phyloP scores from a whole-genome alignment of 352 stramenopile genomes.

The Pythium scleroteichum region DNA sequence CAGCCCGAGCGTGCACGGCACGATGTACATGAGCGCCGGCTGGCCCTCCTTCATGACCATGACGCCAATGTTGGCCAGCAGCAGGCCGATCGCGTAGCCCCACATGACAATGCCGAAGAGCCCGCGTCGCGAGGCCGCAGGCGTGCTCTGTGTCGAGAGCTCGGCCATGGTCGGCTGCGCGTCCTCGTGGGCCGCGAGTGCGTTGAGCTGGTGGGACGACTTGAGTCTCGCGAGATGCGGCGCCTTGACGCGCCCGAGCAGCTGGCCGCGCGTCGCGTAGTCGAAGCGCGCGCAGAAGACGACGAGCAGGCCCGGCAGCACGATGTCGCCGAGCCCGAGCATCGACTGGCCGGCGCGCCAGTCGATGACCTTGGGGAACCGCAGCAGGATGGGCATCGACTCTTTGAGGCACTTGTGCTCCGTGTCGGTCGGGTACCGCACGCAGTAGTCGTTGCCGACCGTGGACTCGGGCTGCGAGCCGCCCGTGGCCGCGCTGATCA shows the following conservation, averaged over 20 bases:
- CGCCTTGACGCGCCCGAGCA: conserved; percentile 58
- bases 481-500: conserved; percentile 94
- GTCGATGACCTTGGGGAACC: conserved; percentile 92
- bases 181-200: not conserved
- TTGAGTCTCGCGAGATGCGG: conserved; percentile 49
- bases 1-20: conserved; percentile 90
- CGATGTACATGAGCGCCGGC: conserved; percentile 96
- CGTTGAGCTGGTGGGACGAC: conserved; percentile 29
- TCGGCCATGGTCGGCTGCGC: conserved; percentile 34
- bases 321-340: conserved; percentile 96
- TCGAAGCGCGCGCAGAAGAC: conserved; percentile 95
- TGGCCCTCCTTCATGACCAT: conserved; percentile 92
- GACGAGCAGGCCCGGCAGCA: conserved; percentile 94
- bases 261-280: conserved; percentile 77
- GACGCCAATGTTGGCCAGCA: conserved; percentile 94
- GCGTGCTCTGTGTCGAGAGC: conserved; percentile 33
- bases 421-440: conserved; percentile 73
- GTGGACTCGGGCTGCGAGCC: conserved; percentile 56
- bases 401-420: conserved; percentile 67
- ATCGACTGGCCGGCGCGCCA: conserved; percentile 92
- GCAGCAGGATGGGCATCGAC: conserved; percentile 94
- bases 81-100: conserved; percentile 93
- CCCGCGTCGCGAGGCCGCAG: conserved; percentile 38
- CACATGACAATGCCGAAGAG: conserved; percentile 87
- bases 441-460: conserved; percentile 54